Base-by-base conservation (phyloP, 345 rosid species). In the Eucalyptus sp. region DNA sequence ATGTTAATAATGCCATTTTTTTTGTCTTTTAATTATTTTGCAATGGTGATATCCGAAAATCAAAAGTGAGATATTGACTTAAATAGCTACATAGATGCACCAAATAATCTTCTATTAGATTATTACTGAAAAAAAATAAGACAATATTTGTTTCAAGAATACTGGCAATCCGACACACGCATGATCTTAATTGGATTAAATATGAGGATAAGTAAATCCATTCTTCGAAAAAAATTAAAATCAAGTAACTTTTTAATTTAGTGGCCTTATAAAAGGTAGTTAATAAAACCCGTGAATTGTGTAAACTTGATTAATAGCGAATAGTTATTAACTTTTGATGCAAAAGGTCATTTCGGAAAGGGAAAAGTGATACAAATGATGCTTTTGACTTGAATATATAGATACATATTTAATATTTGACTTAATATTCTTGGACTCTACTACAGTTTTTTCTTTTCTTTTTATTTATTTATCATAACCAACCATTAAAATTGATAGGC, bases 101-200 rank as follows among this genome's bases (percentile, higher is more conserved):
- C 33, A 60, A 12, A 60, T 60, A 31, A 60, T 13, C 1, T 13
- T n/a, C n/a, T n/a, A n/a, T n/a, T n/a, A n/a, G n/a, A n/a, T n/a
- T n/a, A n/a, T n/a, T n/a, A n/a, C n/a, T n/a, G n/a, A n/a, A n/a
- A n/a, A n/a, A 14, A 12, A 0, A 14, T 0, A n/a, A n/a, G 8
- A 64, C 2, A n/a, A 27, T 62, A 13, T 7, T 6, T 64, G 8
- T n/a, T 13, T 60, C 15, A 14, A 31, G 37, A n/a, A n/a, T n/a
- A n/a, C 1, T n/a, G 1, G 37, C 15, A 13, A 1, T 64, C 17
- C 37, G 0, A 64, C 31, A 29, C 8, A n/a, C 0, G 10, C 18
- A 4, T 14, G 37, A 64, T 64, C 37, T n/a, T n/a, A n/a, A n/a
- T 29, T 64, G 18, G 37, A 64, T 64, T 64, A 14, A 60, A 13